These are phyloP conservation scores for Pinus taeda DNA, from an alignment of 75 land plant genomes.

Conservation along the genomic window DNA sequence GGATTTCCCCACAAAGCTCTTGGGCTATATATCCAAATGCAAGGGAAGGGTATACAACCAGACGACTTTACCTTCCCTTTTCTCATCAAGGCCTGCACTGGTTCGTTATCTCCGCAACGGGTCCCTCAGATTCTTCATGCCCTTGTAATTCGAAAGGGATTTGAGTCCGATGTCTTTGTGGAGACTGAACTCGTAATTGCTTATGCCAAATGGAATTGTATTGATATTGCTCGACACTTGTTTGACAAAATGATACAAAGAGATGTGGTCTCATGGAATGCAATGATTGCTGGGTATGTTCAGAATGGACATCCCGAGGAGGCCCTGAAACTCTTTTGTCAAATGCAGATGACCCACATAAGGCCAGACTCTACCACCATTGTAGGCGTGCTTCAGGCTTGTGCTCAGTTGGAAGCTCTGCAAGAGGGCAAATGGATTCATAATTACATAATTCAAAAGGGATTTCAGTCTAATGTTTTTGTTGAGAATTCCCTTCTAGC, in stretches of 20 bases:
- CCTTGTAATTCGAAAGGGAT: slow-evolving; percentile 10
- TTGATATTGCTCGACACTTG: slow-evolving; percentile 11
- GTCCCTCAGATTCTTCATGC: slow-evolving; percentile 22
- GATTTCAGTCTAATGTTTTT: slow-evolving; percentile 23
- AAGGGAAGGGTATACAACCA: slow-evolving; percentile 12
- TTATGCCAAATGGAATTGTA: slow-evolving; percentile 28
- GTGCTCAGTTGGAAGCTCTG: background rate
- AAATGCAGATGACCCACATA: slow-evolving; percentile 13
- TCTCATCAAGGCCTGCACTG: slow-evolving; percentile 28
- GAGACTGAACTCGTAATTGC: slow-evolving; percentile 28
- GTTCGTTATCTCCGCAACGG: background rate
- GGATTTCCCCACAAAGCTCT: slow-evolving; percentile 24
- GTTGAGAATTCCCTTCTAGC: slow-evolving; percentile 48
- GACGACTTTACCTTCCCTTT: slow-evolving; percentile 29
- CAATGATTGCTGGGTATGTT: slow-evolving; percentile 23
- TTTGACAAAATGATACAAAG: slow-evolving; percentile 29
- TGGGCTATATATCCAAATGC: slow-evolving; percentile 18
- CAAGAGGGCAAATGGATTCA: slow-evolving; percentile 39
- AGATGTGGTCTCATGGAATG: slow-evolving; percentile 34
- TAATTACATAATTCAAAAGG: slow-evolving; percentile 20
- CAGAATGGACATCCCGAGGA: slow-evolving; percentile 15
- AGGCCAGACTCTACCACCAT: slow-evolving; percentile 24
- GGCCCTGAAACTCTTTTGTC: slow-evolving; percentile 10
- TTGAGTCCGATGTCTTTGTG: slow-evolving; percentile 28
- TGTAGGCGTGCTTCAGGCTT: slow-evolving; percentile 6